These are phyloP conservation scores for Aureobasidium sp. DNA, from an alignment of 2,329 filamentous ascomycete genomes.

Conservation along the genomic window DNA sequence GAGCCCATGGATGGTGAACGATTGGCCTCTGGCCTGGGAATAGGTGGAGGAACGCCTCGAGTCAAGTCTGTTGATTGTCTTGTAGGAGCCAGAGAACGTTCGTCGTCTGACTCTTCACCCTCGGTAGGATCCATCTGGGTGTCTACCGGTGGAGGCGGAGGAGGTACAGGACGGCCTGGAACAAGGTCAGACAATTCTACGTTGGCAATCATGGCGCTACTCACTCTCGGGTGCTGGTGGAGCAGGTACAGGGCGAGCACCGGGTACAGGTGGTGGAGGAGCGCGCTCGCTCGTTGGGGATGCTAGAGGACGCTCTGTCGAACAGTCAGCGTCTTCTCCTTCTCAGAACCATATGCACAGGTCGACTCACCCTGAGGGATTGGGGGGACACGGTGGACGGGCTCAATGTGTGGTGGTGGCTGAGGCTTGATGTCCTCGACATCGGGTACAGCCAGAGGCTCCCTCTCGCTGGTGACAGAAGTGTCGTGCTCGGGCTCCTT, in stretches of 20 bases:
- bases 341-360: no score
- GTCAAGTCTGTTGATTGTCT: slow-evolving; percentile 13
- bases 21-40: slow-evolving; percentile 21
- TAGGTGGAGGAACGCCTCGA: slow-evolving; percentile 23
- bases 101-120: slow-evolving; percentile 83
- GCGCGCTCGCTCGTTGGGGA: slow-evolving; percentile 15
- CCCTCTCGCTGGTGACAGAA: slow-evolving; percentile 33
- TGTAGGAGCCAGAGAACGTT: slow-evolving; percentile 49
- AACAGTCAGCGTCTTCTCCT: not conserved
- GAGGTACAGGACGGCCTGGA: slow-evolving; percentile 55
- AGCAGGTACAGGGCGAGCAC: slow-evolving; percentile 37
- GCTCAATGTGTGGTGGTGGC: slow-evolving; percentile 32
- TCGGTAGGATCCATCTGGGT: slow-evolving; percentile 54
- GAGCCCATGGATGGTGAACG: slow-evolving; percentile 22
- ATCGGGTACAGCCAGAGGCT: slow-evolving; percentile 43
- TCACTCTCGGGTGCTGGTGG: slow-evolving; percentile 37
- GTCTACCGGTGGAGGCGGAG: slow-evolving; percentile 44
- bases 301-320: not conserved
- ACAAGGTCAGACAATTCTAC: not conserved
- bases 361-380: slow-evolving; percentile 23
- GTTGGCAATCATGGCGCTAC: slow-evolving; percentile 20
- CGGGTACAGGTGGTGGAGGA: slow-evolving; percentile 27
- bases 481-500: slow-evolving; percentile 42
- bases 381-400: slow-evolving; percentile 31
- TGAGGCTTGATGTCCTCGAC: slow-evolving; percentile 44